Conservation (phyloP, 2,329 filamentous ascomycete genomes). For the Sclerotinia borealis region DNA sequence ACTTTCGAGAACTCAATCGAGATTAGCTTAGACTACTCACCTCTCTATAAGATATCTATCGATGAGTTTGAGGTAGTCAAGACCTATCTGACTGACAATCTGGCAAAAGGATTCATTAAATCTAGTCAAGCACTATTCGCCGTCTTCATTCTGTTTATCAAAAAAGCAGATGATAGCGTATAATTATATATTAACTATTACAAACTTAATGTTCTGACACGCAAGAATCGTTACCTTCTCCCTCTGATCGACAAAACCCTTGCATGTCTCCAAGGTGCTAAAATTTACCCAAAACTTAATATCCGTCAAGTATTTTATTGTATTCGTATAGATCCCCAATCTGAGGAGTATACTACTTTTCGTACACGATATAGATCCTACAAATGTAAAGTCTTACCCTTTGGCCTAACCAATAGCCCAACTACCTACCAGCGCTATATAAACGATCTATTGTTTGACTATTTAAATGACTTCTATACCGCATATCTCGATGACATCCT, state of each 20-base stretch:
- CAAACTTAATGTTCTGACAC: slow-evolving; percentile 8
- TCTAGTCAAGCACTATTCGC: too few relatives aligned
- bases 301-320: slow-evolving; percentile 12
- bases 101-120: too few relatives aligned
- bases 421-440: too few relatives aligned
- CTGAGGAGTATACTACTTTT: slow-evolving; percentile 21
- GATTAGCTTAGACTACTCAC: not conserved
- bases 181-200: slow-evolving; percentile 15
- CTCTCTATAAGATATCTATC: not conserved
- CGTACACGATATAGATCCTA: slow-evolving; percentile 19
- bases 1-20: too few relatives aligned
- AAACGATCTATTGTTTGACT: too few relatives aligned
- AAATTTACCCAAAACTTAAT: slow-evolving; percentile 15
- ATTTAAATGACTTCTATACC: too few relatives aligned
- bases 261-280: not conserved
- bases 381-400: slow-evolving; percentile 17
- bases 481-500: too few relatives aligned
- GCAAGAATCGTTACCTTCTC: slow-evolving; percentile 6
- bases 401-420: slow-evolving; percentile 14
- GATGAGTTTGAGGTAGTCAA: too few relatives aligned
- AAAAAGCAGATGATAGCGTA: too few relatives aligned
- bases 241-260: slow-evolving; percentile 7
- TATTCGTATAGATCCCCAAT: slow-evolving; percentile 15
- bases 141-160: too few relatives aligned
- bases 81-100: too few relatives aligned